Base-by-base conservation (phyloP, 306 rosid genomes). In the Lagenaria siceraria region DNA sequence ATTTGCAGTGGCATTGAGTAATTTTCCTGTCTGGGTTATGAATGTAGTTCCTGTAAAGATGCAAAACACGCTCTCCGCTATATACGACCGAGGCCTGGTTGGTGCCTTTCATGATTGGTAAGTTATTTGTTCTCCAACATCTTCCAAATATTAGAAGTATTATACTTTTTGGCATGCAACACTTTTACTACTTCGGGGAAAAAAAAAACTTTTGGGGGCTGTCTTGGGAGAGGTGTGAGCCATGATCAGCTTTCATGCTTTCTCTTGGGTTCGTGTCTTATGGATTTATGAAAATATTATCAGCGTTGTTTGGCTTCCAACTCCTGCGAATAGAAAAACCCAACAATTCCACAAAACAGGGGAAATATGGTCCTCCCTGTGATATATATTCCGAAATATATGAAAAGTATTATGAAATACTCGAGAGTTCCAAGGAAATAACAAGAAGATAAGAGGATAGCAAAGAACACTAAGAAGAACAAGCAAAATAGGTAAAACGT, bases 21-120 rank as follows among this genome's bases (percentile, higher is more conserved):
- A 65, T 4, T 80, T 83, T 27, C 91, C 97, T 35, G 89, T 84
- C 76, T 95, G 93, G 99, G 91, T 92, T 40, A 89, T 95, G 97
- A 95, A 87, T 80, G 82, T 95, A 79, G 92, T 95, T 87, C 97
- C 98, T 66, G 80, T 78, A 58, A 90, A 79, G 82, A 83, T 79
- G 88, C 87, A 86, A 80, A 92, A 92, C 82, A 90, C 98, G 55
- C 83, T 95, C 65, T 88, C 97, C 48, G 96, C 91, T 81, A 85
- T 95, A 64, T 90, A 87, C 76, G 91, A 90, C 78, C 89, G 97
- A 7, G 97, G 97, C 76, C 79, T 92, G 84, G 65, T 85, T 68
- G 97, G 97, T 51, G 85, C 87, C 80, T 95, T 90, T 78, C 98
- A 90, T 87, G 97, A 90, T 79, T 92, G 99, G 97, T 92, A 87